Base-by-base conservation (phyloP, 2,329 filamentous ascomycete species). In the Hypoxylon sp. region DNA sequence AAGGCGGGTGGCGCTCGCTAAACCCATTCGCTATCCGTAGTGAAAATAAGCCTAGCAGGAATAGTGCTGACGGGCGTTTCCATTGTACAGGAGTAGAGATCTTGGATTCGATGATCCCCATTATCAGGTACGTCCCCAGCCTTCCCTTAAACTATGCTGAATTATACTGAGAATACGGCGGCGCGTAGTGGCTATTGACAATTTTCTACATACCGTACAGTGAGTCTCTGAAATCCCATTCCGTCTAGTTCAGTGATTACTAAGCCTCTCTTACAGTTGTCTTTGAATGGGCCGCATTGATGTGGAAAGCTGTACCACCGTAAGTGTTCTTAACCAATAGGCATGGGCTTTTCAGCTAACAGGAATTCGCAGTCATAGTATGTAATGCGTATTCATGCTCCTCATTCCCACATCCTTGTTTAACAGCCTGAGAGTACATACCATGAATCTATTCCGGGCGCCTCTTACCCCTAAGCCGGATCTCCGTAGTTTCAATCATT, bases 151-250 rank as follows among this genome's bases (percentile, higher is more conserved):
- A 19, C 17, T 10, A 37, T 46, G 5, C 8, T 5, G 52, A 6
- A 31, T 24, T 11, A 50, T 52, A 33, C 55, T 73, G 55, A 73
- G 60, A 8, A 9, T 42, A 29, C 14, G 24, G 24, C 37, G 24
- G 50, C 47, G 14, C 47, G 13, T 35, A 80, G 76, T 84, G 82
- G 81, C 75, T 83, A 24, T 75, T 84, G 35, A 83, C 81, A 22
- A 82, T 84, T 47, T 83, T 83, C 59, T 84, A 83, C 67, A 83
- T 83, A 46, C 80, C 81, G 0, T 83, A 82, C 61, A 82, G 79
- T 81, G 63, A 62, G 78, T 68, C n/a, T 9, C 22, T 31, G 9
- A 17, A 29, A 52, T n/a, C 14, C 47, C 24, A 13, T 3, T 9
- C 4, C 1, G 13, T 19, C 29, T 13, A 44, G 22, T 54, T 54